Percentiles rank a stretch among this genome's conserved stretches.
These are phyloP conservation scores for Clarireedia paspali DNA, from an alignment of 2,329 filamentous ascomycete species.

Conservation along the genomic window DNA sequence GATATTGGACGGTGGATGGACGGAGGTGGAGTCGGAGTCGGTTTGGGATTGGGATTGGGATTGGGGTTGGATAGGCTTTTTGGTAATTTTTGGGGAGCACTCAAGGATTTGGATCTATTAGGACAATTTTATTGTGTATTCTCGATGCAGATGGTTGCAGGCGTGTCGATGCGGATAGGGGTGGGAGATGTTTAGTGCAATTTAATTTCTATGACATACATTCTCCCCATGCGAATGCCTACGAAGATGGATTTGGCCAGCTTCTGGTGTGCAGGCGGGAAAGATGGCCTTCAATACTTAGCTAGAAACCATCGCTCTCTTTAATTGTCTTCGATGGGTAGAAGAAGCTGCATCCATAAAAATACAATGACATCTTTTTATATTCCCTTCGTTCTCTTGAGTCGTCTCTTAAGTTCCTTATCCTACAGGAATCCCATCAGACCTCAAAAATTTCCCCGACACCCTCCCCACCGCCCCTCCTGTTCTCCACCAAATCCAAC, in stretches of 20 bases:
- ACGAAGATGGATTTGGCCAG: too few relatives aligned
- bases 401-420: neutral
- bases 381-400: neutral
- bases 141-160: neutral
- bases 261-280: neutral
- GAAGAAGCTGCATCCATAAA: neutral
- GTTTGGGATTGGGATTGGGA: neutral
- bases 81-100: neutral
- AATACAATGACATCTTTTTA: neutral
- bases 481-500: constrained; percentile 54
- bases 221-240: neutral
- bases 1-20: neutral
- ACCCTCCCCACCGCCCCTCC: constrained; percentile 43
- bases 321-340: neutral
- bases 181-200: neutral
- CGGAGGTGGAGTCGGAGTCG: neutral
- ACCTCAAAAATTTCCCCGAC: constrained; percentile 59
- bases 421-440: constrained; percentile 25
- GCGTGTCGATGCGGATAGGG: neutral
- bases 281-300: neutral
- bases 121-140: too few relatives aligned
- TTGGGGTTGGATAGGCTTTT: neutral
- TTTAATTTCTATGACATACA: neutral
- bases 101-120: neutral
- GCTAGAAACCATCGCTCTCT: neutral